Evolutionary conservation across 2,329 filamentous ascomycete genomes (phyloP).

Genomic region (Lecanicillium sp.): DNA sequence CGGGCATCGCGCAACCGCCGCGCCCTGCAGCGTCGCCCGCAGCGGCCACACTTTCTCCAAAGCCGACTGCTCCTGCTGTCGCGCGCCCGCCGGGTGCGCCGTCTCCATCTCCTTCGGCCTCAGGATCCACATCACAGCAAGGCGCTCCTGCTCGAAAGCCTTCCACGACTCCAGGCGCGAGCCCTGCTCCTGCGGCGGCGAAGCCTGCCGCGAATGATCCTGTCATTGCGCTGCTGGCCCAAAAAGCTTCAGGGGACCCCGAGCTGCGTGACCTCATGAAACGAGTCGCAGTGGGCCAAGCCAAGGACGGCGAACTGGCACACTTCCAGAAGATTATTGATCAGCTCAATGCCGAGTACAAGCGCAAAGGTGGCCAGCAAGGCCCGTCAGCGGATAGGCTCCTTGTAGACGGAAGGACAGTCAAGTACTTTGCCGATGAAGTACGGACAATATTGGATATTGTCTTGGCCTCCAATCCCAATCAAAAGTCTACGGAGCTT

Average conservation of each 20-base stretch:
- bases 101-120: neutral
- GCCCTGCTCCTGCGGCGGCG: constrained; percentile 9
- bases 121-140: constrained; percentile 2
- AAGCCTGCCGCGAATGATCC: constrained; percentile 49
- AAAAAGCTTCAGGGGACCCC: constrained; percentile 65
- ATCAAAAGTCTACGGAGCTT: constrained; percentile 45
- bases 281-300: constrained; percentile 68
- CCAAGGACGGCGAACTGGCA: constrained; percentile 61
- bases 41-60: constrained; percentile 6
- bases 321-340: constrained; percentile 77
- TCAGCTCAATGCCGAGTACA: constrained; percentile 58
- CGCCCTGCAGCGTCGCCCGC: constrained; percentile 17
- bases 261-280: constrained; percentile 75
- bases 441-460: constrained; percentile 51
- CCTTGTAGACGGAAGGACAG: constrained; percentile 46
- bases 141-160: neutral
- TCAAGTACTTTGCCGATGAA: constrained; percentile 53
- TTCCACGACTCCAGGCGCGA: constrained; percentile 8
- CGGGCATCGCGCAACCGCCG: constrained; percentile 13
- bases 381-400: constrained; percentile 48
- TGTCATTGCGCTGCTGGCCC: constrained; percentile 72
- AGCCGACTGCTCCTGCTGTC: constrained; percentile 1
- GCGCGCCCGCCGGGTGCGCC: neutral
- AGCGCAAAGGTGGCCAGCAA: constrained; percentile 40
- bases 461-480: constrained; percentile 50